Evolutionary conservation across 306 rosid species (phyloP).

Genomic region (Acacia melanoxylon): DNA sequence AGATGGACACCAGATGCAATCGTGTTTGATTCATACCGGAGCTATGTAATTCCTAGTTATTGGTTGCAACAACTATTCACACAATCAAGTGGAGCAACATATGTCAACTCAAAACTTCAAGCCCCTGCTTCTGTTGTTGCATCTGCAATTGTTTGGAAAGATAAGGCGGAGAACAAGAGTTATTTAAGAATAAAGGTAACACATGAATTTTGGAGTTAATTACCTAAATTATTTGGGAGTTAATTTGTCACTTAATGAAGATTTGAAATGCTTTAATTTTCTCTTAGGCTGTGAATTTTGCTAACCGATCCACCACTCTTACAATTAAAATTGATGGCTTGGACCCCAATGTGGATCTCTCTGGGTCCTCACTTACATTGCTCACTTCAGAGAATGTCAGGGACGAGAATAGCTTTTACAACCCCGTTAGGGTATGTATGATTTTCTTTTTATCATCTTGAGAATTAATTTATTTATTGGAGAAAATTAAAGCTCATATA

Average conservation of each 20-base stretch:
- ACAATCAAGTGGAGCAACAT: constrained; percentile 61
- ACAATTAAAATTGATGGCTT: constrained; percentile 44
- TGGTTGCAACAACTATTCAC: constrained; percentile 54
- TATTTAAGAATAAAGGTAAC: constrained; percentile 61
- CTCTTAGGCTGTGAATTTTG: background rate
- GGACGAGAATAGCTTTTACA: constrained; percentile 67
- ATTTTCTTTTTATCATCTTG: background rate
- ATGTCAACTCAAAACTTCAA: constrained; percentile 42
- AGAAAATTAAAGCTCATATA: background rate
- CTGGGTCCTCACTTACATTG: constrained; percentile 24
- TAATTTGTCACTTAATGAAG: background rate
- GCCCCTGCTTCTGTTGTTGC: constrained; percentile 36
- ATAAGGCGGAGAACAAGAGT: constrained; percentile 14
- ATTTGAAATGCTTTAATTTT: background rate
- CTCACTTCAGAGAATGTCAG: constrained; percentile 28
- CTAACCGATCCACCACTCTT: constrained; percentile 1
- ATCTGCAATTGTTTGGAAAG: constrained; percentile 56
- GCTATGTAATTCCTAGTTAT: constrained; percentile 74
- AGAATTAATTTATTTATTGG: background rate
- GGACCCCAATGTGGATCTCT: constrained; percentile 29
- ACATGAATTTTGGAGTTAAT: background rate
- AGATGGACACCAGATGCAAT: constrained; percentile 95
- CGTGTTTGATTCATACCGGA: constrained; percentile 70
- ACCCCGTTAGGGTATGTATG: constrained; percentile 48
- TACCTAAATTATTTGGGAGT: background rate